Evolutionary conservation across 2,329 filamentous ascomycete species (phyloP).

Genomic region (Diaporthe vaccinii): DNA sequence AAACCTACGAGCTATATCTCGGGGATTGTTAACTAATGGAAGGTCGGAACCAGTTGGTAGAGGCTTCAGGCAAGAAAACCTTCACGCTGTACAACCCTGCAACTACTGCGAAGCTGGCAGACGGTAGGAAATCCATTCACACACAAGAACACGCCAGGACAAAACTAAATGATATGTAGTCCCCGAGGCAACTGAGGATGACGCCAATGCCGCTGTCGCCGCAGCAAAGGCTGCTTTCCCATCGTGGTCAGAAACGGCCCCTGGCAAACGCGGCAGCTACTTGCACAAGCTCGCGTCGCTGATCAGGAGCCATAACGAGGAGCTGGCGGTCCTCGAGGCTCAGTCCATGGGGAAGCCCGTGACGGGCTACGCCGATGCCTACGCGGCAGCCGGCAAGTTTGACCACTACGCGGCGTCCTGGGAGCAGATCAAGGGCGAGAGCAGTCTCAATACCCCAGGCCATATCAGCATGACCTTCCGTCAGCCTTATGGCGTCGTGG

Average conservation of each 20-base stretch:
- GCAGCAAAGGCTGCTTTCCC: slow-evolving; percentile 60
- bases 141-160: neutral
- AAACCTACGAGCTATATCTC: neutral
- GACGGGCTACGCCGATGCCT: slow-evolving; percentile 53
- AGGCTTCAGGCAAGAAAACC: slow-evolving; percentile 59
- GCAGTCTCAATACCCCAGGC: slow-evolving; percentile 62
- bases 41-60: slow-evolving; percentile 53
- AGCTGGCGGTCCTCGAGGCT: slow-evolving; percentile 61
- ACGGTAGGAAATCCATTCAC: slow-evolving; percentile 44
- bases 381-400: slow-evolving; percentile 52
- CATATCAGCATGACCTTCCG: slow-evolving; percentile 60
- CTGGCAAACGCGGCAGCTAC: slow-evolving; percentile 54
- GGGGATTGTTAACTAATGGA: neutral
- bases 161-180: slow-evolving; percentile 46
- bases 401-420: slow-evolving; percentile 60
- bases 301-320: slow-evolving; percentile 54
- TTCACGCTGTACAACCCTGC: slow-evolving; percentile 60
- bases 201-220: slow-evolving; percentile 58
- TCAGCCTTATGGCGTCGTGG: slow-evolving; percentile 66
- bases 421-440: slow-evolving; percentile 58
- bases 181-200: slow-evolving; percentile 58
- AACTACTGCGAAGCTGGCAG: slow-evolving; percentile 54
- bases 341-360: slow-evolving; percentile 61
- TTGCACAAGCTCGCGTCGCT: slow-evolving; percentile 62
- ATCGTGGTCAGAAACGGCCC: slow-evolving; percentile 58